Evolutionary conservation across 495 filamentous ascomycete genomes (phyloP), one percentile per base, ranked within the genome.

Genomic region (Hypoxylon intermedium): DNA sequence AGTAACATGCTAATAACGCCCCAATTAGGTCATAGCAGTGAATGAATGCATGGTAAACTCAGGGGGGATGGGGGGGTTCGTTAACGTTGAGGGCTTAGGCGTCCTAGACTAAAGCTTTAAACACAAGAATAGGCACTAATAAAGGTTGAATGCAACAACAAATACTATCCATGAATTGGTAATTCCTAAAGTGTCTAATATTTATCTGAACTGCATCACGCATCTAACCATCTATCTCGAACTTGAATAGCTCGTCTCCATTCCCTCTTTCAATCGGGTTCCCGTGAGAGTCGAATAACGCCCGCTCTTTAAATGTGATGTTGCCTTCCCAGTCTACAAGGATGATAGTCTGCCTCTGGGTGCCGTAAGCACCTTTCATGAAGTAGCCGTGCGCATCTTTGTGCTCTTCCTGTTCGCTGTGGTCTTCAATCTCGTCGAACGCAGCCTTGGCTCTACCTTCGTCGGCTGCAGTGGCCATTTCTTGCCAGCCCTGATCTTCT

Each of bases 291-390:
- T 93, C 91, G 73, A 83, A 95, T 34, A 98, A 77, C 19, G 91
- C 89, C 49, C 95, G 83, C 74, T 98, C 94, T 53, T 87, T 82
- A 67, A 90, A 97, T 9, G 85, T 87, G 36, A 95, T 84, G 44
- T 86, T 83, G 11, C 93, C 93, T 15, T 87, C 77, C 68, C 82
- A 82, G 58, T 86, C 85, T 20, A 96, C 87, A 13, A 98, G 79
- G 19, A 98, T 76, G 9, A 98, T 77, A 0, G 91, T 96, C 78
- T 98, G 93, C 61, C 91, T 86, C 71, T 96, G 91, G 1, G 94
- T 98, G n/a, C 94, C 94, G 74, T 98, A 98, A 11, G 84, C 72
- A 9, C 87, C 86, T 13, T 78, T 80, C 67, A 81, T 77, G 37
- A 78, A 79, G 18, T 77, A 75, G 11, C 69, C 67, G 15, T 57